Evolutionary conservation across 345 rosid species (phyloP).

Genomic region (Aurinia saxatilis): DNA sequence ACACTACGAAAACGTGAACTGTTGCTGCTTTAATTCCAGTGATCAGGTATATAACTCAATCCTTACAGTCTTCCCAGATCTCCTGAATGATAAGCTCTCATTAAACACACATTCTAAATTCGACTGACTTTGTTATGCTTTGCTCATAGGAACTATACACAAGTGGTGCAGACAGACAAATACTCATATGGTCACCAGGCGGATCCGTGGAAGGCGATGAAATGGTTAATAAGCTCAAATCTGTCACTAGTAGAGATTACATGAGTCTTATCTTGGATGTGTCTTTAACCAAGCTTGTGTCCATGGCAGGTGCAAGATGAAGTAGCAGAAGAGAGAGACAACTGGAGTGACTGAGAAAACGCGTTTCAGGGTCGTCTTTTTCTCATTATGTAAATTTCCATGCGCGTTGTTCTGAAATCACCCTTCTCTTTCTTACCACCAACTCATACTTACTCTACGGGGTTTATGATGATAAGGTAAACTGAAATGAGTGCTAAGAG

Average conservation of each 20-base stretch:
- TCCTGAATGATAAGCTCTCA: neutral
- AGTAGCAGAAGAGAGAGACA: constrained; percentile 47
- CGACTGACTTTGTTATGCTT: constrained; percentile 1
- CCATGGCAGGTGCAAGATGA: constrained; percentile 37
- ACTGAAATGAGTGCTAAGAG: neutral
- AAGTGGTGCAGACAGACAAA: constrained; percentile 72
- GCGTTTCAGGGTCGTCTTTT: neutral
- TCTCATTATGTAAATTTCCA: neutral
- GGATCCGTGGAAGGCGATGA: constrained; percentile 35
- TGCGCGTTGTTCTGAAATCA: neutral
- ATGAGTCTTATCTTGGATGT: neutral
- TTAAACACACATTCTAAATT: neutral
- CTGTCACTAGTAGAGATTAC: neutral
- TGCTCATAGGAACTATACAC: constrained; percentile 69
- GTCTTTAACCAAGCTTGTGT: neutral
- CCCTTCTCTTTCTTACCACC: neutral
- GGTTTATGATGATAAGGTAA: neutral
- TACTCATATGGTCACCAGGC: constrained; percentile 84
- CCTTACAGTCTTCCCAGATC: neutral
- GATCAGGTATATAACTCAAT: constrained; percentile 62
- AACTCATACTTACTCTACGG: neutral
- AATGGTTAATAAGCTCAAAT: constrained; percentile 8
- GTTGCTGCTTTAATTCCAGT: constrained; percentile 69
- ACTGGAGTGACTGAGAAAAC: constrained; percentile 52
- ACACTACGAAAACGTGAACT: constrained; percentile 75